Base-by-base conservation (phyloP, 441 rosid genomes). In the Arabidopsis lyrata region DNA sequence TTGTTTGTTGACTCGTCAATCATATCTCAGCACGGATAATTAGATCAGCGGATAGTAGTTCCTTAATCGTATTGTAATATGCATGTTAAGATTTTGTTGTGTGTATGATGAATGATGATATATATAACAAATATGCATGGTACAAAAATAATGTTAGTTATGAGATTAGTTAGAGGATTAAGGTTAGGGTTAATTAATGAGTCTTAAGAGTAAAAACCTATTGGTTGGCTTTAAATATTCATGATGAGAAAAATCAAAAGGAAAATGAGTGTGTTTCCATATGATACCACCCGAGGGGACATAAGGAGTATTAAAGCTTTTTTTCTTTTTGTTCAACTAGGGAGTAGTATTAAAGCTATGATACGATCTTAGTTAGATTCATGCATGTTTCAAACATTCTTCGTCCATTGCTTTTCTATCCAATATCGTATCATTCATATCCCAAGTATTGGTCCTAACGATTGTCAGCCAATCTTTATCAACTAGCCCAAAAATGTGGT, bases 201-300 rank as follows among this genome's bases (percentile, higher is more conserved):
- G 63, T 34, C 20, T 44, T 36, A 75, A 53, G 56, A 66, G 34
- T 61, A 53, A 55, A 5, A 61, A 34, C 22, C 47, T 16, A 63
- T 47, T 62, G 75, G 66, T 24, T 76, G 70, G 61, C 39, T 47
- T 69, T 47, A 36, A 47, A 55, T 36, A 63, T 1, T 64, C 47
- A 76, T 76, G 47, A 76, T 76, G 79, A 76, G 54, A 63, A 76
- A 76, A 76, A 69, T 76, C 70, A 69, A 76, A 76, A 76, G 70
- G 71, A 11, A 69, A 69, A 76, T 76, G 70, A 76, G 70, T 68
- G 47, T 76, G 75, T 76, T 69, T 76, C 60, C 48, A 63, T 47
- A 29, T 63, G 79, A 47, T 63, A 29, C 22, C 66, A 57, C 31
- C 65, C 60, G 42, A 63, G 75, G 75, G 60, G 65, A 76, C 79